These are phyloP conservation scores for Trichoderma gamsii DNA, from an alignment of 495 filamentous ascomycete species.

Conservation along the genomic window DNA sequence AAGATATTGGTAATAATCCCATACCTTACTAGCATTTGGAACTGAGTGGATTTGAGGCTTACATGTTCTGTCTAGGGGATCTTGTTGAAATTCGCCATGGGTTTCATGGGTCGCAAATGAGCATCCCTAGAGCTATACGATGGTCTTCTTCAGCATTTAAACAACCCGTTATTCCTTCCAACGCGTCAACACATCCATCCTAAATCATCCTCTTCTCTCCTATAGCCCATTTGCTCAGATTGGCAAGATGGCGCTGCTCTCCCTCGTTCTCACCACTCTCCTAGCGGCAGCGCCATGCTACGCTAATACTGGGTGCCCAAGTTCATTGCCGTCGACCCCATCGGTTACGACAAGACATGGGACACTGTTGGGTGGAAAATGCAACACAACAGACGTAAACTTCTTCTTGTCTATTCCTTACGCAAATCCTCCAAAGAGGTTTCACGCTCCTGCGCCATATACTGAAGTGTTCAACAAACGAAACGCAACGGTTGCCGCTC, in stretches of 20 bases:
- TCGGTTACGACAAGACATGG: neutral
- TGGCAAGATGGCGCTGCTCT: neutral
- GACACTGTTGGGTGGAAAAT: conserved; percentile 7
- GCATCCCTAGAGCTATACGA: neutral
- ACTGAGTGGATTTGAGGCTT: neutral
- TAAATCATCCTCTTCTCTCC: neutral
- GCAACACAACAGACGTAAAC: conserved; percentile 8
- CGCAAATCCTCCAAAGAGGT: neutral
- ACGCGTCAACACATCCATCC: neutral
- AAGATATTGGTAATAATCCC: neutral
- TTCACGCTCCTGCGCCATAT: neutral
- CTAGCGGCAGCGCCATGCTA: conserved; percentile 1
- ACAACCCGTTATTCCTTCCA: neutral
- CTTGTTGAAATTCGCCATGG: neutral
- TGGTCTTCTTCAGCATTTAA: neutral
- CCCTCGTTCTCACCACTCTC: neutral
- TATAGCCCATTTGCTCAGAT: neutral
- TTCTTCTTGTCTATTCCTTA: conserved; percentile 11
- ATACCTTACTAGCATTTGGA: neutral
- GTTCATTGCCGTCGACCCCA: neutral
- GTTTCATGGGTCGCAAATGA: neutral
- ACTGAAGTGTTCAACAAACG: neutral
- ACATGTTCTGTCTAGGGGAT: too few relatives aligned
- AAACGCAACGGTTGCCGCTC: conserved; percentile 6
- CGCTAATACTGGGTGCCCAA: neutral